Evolutionary conservation across 768 basidiomycete species (phyloP), one percentile per base, ranked within the genome.

Genomic region (Boletus sp.): DNA sequence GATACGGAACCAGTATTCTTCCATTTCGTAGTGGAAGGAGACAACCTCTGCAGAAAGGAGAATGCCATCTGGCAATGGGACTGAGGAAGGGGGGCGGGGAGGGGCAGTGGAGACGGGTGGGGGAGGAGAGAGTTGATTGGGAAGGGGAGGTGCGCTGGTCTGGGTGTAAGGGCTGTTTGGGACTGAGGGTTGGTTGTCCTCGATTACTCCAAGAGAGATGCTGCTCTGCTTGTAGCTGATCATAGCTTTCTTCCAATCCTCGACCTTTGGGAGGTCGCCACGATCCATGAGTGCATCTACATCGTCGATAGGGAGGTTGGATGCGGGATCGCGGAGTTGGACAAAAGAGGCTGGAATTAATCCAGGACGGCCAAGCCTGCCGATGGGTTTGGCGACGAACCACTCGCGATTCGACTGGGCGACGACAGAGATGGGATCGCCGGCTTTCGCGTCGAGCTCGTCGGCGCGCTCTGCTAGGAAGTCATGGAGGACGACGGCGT

Each of bases 351-450:
- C 95, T 7, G 97, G 97, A 54, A 99, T 98, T 53, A 99, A 81
- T 47, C 97, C 97, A 0, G 97, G 97, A 50, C 95, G 88, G 30
- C 97, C 96, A 19, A 99, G 82, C 51, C 84, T 81, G 38, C 94
- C 93, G 64, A 99, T 99, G 13, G 96, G 93, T 73, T 99, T 99
- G 27, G 97, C 97, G 45, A 99, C 97, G 71, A 98, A 98, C 97
- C 97, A 99, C 71, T 99, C 97, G 59, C 93, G 92, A 67, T 98
- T 99, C n/a, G 95, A 98, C 71, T 98, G 97, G 0, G 97, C 97
- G 53, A 98, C 97, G 56, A 99, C 93, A 17, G 95, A 90, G 67
- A 99, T 91, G 8, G 91, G 81, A 64, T 99, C 97, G 34, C 95
- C 96, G 1, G 87, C 83, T 64, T 89, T 93, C 2, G 96, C 96